These are phyloP conservation scores for Aspergillus alliaceus DNA, from an alignment of 2,329 filamentous ascomycete species.

Conservation along the genomic window DNA sequence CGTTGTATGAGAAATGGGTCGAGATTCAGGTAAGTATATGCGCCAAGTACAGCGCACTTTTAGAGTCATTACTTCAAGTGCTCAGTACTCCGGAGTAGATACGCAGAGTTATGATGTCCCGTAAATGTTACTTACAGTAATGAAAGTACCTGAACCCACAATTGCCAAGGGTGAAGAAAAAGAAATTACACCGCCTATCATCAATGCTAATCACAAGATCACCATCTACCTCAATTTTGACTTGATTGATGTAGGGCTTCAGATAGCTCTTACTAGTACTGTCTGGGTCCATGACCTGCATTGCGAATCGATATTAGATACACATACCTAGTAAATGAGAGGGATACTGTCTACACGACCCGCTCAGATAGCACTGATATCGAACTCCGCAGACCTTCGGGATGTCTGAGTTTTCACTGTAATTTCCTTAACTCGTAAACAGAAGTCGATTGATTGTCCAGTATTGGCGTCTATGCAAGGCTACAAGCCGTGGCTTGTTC, in stretches of 20 bases:
- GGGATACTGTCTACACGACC: neutral
- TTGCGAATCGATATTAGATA: neutral
- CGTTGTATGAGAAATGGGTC: neutral
- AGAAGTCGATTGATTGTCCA: neutral
- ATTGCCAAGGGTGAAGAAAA: slow-evolving; percentile 1
- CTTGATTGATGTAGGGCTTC: neutral
- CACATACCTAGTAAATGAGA: neutral
- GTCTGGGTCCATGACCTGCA: neutral
- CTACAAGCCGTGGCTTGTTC: neutral
- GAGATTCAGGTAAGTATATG: neutral
- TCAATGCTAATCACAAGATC: neutral
- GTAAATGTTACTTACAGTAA: neutral
- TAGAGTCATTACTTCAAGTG: neutral
- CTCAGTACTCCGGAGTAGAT: neutral
- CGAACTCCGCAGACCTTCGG: neutral
- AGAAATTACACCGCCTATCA: slow-evolving; percentile 13
- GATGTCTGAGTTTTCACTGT: neutral
- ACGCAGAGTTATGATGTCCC: neutral
- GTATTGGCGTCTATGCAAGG: slow-evolving; percentile 1
- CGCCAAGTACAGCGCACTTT: neutral
- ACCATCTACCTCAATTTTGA: neutral
- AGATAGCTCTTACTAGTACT: neutral
- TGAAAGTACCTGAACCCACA: neutral
- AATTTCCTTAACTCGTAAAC: neutral
- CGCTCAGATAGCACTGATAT: neutral